phyloP scores from a whole-genome alignment of 2,329 filamentous ascomycete species.

The Pezicula rhizophila region DNA sequence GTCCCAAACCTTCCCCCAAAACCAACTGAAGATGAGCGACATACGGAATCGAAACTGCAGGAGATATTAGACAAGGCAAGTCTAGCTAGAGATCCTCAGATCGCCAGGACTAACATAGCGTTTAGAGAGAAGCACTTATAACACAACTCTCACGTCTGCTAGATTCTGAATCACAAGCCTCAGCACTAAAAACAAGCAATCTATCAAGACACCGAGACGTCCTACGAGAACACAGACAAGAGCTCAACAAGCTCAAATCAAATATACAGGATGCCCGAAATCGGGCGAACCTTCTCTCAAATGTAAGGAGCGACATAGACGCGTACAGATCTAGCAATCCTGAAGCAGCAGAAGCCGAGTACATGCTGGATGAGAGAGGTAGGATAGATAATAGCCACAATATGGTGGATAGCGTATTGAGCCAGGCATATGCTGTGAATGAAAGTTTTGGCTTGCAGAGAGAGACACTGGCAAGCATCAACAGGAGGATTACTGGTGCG shows the following conservation, averaged over 20 bases:
- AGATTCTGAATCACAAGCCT: conserved; percentile 85
- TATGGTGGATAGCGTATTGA: conserved; percentile 83
- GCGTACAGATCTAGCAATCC: conserved; percentile 80
- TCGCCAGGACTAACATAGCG: conserved; percentile 6
- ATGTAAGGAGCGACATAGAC: conserved; percentile 87
- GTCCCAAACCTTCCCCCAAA: conserved; percentile 73
- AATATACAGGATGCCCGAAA: conserved; percentile 74
- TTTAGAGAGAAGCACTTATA: conserved; percentile 74
- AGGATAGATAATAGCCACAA: conserved; percentile 85
- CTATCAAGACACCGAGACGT: conserved; percentile 87
- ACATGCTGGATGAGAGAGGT: conserved; percentile 87
- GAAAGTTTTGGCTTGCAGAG: conserved; percentile 84
- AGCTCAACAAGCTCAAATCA: conserved; percentile 68
- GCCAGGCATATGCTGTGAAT: conserved; percentile 94
- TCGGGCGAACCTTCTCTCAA: conserved; percentile 82
- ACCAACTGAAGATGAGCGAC: conserved; percentile 76
- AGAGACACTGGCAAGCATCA: conserved; percentile 82
- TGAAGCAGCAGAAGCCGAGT: conserved; percentile 81
- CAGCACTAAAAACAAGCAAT: conserved; percentile 95
- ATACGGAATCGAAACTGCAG: conserved; percentile 74
- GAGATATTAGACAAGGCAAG: conserved; percentile 76
- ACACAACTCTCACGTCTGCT: conserved; percentile 80
- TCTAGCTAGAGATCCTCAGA: background rate
- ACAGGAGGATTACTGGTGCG: conserved; percentile 80
- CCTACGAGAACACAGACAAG: conserved; percentile 77